Evolutionary conservation across 345 rosid species (phyloP), one percentile per base, ranked within the genome.

Genomic region (Cardamine chenopodiifolia): DNA sequence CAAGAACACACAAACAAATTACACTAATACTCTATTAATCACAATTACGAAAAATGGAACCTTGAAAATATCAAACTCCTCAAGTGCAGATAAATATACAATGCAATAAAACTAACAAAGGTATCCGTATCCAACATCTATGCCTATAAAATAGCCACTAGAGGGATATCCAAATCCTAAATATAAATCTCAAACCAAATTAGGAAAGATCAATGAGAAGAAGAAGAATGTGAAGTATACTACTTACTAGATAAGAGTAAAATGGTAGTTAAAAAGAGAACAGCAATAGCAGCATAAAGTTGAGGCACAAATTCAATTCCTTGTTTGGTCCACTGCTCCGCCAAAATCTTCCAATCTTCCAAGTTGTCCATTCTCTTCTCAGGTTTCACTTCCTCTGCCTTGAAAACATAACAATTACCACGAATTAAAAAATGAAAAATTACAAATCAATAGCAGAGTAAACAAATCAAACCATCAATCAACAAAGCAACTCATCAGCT

Each of bases 261-360:
- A 73, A 82, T 26, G 57, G 88, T 83, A 12, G 93, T 76, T 22
- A 85, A 5, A 42, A 85, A 72, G 68, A 89, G 67, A 70, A 85
- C 83, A 52, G 82, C 83, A 68, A 81, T 50, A 19, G 89, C 88
- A 34, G 77, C 84, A 78, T 85, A 94, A 70, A 91, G 91, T 71
- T 88, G 96, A 44, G 56, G 23, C 25, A 61, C 65, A 75, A 72
- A 84, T 22, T 88, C 86, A 49, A 83, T 72, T 60, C 80, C 89
- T 66, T 77, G 90, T 65, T 72, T 74, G 58, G 76, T 17, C 88
- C 83, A 82, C 10, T 84, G 82, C 78, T 79, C 83, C 2, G 82
- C 77, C 31, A 89, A 82, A 22, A 68, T 78, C 73, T 71, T 83
- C 81, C 80, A 78, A 49, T 82, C 90, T 79, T 88, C 94, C 71